Conservation (phyloP, 768 basidiomycete species). For the Lactifluus hygrophoroides region DNA sequence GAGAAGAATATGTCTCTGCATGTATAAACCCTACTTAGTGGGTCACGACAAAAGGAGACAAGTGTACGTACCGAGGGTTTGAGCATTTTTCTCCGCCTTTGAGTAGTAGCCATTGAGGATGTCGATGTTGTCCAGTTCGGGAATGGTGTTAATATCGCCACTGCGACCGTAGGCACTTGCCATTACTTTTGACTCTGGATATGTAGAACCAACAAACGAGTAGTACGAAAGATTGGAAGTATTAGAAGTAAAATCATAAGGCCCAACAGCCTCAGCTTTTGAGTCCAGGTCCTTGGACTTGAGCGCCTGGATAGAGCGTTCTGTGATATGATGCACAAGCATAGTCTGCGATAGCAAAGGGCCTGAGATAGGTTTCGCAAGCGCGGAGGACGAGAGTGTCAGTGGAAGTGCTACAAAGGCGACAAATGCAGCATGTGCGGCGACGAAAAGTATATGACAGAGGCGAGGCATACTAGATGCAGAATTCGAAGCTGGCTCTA, state of each 20-base stretch:
- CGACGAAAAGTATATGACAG: conserved; percentile 33
- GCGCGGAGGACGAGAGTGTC: conserved; percentile 17
- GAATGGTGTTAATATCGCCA: conserved; percentile 15
- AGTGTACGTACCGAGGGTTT: conserved; percentile 24
- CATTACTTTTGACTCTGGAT: neutral
- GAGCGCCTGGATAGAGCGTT: conserved; percentile 14
- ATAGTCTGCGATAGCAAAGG: conserved; percentile 18
- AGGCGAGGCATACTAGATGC: conserved; percentile 28
- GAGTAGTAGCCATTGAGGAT: conserved; percentile 24
- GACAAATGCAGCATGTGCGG: conserved; percentile 35
- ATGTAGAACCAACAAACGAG: neutral
- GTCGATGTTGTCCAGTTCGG: conserved; percentile 21
- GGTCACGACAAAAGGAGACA: neutral
- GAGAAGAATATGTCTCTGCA: conserved; percentile 23
- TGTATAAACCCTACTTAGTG: neutral
- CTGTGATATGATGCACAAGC: conserved; percentile 18
- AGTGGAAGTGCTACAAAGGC: conserved; percentile 28
- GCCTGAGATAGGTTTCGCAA: conserved; percentile 25
- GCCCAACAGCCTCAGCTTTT: neutral
- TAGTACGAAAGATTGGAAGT: neutral
- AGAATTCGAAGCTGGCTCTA: neutral
- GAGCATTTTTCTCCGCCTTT: conserved; percentile 21
- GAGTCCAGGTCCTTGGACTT: conserved; percentile 1
- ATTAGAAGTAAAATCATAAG: neutral
- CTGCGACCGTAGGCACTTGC: neutral